These are phyloP conservation scores for Puccinia horiana DNA, from an alignment of 1,284 basidiomycete genomes.

Conservation along the genomic window DNA sequence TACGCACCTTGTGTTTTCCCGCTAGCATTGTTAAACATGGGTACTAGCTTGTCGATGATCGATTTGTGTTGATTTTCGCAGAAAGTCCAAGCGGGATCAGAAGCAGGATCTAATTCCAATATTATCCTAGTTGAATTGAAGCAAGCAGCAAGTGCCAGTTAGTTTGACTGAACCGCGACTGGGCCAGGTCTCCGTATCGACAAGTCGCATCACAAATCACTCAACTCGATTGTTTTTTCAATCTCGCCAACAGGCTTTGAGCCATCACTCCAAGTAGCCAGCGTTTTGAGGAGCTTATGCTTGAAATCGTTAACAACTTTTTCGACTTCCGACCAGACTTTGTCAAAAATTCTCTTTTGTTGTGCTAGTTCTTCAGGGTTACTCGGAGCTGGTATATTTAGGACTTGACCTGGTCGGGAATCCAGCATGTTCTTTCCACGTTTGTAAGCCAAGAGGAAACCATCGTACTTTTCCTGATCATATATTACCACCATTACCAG, in stretches of 20 bases:
- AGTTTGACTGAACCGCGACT: not conserved
- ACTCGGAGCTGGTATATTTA: constrained; percentile 64
- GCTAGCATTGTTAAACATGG: constrained; percentile 66
- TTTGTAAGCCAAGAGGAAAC: constrained; percentile 92
- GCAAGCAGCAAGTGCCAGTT: not conserved
- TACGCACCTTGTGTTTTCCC: constrained; percentile 66
- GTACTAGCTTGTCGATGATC: constrained; percentile 76
- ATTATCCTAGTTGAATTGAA: constrained; percentile 58
- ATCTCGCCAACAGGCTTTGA: constrained; percentile 77
- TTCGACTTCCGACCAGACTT: constrained; percentile 94
- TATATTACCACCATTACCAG: constrained; percentile 13
- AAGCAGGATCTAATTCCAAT: constrained; percentile 74
- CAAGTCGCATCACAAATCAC: not conserved
- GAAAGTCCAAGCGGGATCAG: constrained; percentile 89
- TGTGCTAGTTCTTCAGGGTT: constrained; percentile 67
- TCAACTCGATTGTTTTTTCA: constrained; percentile 91
- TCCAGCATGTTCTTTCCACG: constrained; percentile 91
- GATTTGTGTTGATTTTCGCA: constrained; percentile 89
- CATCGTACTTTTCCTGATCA: constrained; percentile 83
- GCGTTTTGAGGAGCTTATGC: constrained; percentile 70
- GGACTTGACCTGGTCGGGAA: constrained; percentile 77
- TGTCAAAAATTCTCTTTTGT: constrained; percentile 88
- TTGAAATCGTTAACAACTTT: constrained; percentile 91
- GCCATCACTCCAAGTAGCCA: constrained; percentile 73
- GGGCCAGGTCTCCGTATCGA: not conserved